Base-by-base conservation (phyloP, 164 flowering plant species). In the Cinnamomum micranthum region DNA sequence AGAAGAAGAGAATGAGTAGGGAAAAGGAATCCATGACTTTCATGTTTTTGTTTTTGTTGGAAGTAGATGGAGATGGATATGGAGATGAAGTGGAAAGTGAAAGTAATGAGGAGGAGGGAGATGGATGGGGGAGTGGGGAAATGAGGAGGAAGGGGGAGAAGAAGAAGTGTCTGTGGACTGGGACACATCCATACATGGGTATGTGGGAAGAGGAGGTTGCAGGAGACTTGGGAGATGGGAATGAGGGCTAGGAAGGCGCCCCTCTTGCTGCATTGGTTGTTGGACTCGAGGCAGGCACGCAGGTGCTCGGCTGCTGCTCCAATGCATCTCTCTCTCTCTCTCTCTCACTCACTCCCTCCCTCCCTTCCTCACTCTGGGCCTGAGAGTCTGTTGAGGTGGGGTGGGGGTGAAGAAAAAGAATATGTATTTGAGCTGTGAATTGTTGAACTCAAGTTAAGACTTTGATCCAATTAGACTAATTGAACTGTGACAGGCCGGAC, bases 161-260 rank as follows among this genome's bases (percentile, higher is more conserved):
- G 91, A 88, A 71, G 77, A 77, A 66, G 82, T 87, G 95, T 90
- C 91, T 79, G 82, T 50, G 82, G 84, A 88, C 82, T 77, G 80
- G 84, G 81, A 76, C 78, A 82, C 91, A 88, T 68, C 66, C 25
- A 81, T 81, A 79, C 81, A 75, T 75, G 31, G 78, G 60, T 33
- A 68, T 9, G 67, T 24, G 73, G 70, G 50, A 14, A 28, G 71
- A 60, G 64, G 65, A 66, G 47, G 58, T 11, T 68, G 77, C 65
- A 50, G 66, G 51, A 11, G 51, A 35, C 23, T 68, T 68, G 72
- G 72, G 72, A 70, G 72, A 25, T 27, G 72, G 72, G 70, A 73
- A 25, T 19, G 47, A 6, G 47, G 10, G 47, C 47, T 6, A 1
- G 7, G 68, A 13, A 35, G 33, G 55, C 7, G 17, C 65, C 55